phyloP scores from a whole-genome alignment of 768 basidiomycete species.

The Russula lepida region DNA sequence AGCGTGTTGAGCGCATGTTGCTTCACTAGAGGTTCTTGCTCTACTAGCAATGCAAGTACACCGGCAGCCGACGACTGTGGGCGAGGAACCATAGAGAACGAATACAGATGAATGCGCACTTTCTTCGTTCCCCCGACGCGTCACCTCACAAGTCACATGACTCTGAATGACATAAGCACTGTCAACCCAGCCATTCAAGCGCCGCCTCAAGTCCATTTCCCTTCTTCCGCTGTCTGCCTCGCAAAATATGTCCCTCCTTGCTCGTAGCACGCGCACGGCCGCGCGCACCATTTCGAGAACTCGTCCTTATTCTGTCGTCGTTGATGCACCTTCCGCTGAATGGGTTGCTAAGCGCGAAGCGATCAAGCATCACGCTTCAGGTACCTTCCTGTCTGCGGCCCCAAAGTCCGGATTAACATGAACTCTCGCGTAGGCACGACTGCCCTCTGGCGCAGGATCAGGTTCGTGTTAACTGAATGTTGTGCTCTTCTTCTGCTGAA shows the following conservation, averaged over 20 bases:
- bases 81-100: slow-evolving; percentile 51
- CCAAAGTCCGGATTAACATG: slow-evolving; percentile 14
- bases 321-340: slow-evolving; percentile 32
- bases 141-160: slow-evolving; percentile 26
- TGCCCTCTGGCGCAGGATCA: slow-evolving; percentile 82
- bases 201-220: not conserved
- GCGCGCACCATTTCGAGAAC: slow-evolving; percentile 35
- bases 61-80: slow-evolving; percentile 80
- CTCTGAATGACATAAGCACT: not conserved
- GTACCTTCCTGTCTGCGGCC: slow-evolving; percentile 30
- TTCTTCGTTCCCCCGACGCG: slow-evolving; percentile 29
- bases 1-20: slow-evolving; percentile 85
- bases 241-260: slow-evolving; percentile 30
- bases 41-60: slow-evolving; percentile 83
- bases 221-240: slow-evolving; percentile 7
- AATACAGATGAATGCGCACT: slow-evolving; percentile 20
- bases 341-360: slow-evolving; percentile 49
- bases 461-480: slow-evolving; percentile 35
- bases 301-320: slow-evolving; percentile 31
- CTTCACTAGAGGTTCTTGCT: slow-evolving; percentile 81
- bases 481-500: slow-evolving; percentile 3
- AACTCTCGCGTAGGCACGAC: slow-evolving; percentile 47
- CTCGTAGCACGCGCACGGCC: slow-evolving; percentile 40
- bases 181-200: not conserved
- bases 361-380: slow-evolving; percentile 55